Evolutionary conservation across 1,284 basidiomycete species (phyloP).

Genomic region (Filobasidium uniguttulatum): DNA sequence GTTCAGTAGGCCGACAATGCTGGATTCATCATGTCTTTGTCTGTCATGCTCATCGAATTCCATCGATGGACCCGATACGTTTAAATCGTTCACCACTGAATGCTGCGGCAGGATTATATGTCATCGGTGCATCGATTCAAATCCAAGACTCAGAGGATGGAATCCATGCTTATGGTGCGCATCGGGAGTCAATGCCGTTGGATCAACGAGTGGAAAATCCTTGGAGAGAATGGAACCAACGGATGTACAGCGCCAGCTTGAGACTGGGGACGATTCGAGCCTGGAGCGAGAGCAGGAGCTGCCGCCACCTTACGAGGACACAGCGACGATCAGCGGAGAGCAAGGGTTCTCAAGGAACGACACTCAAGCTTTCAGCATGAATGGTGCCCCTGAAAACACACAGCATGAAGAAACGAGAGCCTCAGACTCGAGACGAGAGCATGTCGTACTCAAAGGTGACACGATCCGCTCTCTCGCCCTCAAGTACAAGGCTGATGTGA

Average conservation of each 20-base stretch:
- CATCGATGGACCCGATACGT: not conserved
- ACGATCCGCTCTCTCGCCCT: slow-evolving; percentile 7
- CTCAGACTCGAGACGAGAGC: not conserved
- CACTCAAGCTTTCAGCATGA: not conserved
- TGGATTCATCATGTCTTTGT: no score
- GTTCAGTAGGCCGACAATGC: no score
- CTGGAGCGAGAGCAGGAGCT: not conserved
- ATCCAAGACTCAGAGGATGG: slow-evolving; percentile 28
- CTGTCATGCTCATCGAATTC: slow-evolving; percentile 8
- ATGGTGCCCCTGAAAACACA: not conserved
- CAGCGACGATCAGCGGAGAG: not conserved
- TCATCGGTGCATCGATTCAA: slow-evolving; percentile 20
- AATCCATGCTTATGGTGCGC: slow-evolving; percentile 31
- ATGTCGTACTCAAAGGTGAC: slow-evolving; percentile 9
- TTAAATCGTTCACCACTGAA: slow-evolving; percentile 19
- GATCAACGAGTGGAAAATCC: not conserved
- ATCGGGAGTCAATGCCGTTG: slow-evolving; percentile 13
- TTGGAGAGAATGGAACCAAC: not conserved
- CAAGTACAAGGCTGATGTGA: slow-evolving; percentile 11
- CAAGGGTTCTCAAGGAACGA: not conserved
- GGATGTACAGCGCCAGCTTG: not conserved
- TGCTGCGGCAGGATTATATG: slow-evolving; percentile 31
- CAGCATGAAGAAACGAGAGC: not conserved
- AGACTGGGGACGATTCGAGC: slow-evolving; percentile 4
- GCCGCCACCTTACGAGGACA: slow-evolving; percentile 10